Base-by-base conservation (phyloP, 2,329 filamentous ascomycete genomes). In the Ampelomyces quisqualis region DNA sequence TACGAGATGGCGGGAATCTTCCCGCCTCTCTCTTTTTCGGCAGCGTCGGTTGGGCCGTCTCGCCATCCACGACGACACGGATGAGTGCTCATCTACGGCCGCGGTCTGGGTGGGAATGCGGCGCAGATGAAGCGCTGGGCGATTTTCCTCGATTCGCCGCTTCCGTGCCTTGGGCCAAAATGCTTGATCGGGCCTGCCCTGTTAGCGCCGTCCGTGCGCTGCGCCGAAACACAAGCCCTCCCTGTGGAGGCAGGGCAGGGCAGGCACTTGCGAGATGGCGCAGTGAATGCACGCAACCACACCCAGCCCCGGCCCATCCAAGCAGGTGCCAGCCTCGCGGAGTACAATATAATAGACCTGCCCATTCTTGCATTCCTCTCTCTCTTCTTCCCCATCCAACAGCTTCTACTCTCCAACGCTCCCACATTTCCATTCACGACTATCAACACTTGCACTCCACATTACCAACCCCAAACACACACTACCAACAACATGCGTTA, bases 401-500 rank as follows among this genome's bases (percentile, higher is more conserved):
- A 45, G 35, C 47, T 45, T 40, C 34, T 29, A 26, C 9, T 28
- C 31, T 30, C 38, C 15, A 24, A 36, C 2, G 21, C 31, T 40
- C 47, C 34, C 31, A 29, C 37, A 11, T n/a, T n/a, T n/a, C n/a
- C 34, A 36, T 36, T 23, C 20, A 20, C 21, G 24, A 34, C 21
- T 34, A n/a, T 6, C 14, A 19, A 33, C 13, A 38, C 19, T 32
- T 34, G 24, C 29, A 49, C 40, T 28, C 33, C 37, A 40, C 45
- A 39, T 31, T 31, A 38, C 29, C 37, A 45, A 28, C 36, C 33
- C 24, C 30, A 33, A 40, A 40, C 39, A 17, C 38, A 41, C 46
- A 43, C 45, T 37, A 44, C 31, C 49, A 27, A 45, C 58, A 62
- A 55, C 34, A 66, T 66, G 63, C 62, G 62, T 53, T 62, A 58